Base-by-base conservation (phyloP, 1,284 basidiomycete species). In the Leccinum subrobustum region DNA sequence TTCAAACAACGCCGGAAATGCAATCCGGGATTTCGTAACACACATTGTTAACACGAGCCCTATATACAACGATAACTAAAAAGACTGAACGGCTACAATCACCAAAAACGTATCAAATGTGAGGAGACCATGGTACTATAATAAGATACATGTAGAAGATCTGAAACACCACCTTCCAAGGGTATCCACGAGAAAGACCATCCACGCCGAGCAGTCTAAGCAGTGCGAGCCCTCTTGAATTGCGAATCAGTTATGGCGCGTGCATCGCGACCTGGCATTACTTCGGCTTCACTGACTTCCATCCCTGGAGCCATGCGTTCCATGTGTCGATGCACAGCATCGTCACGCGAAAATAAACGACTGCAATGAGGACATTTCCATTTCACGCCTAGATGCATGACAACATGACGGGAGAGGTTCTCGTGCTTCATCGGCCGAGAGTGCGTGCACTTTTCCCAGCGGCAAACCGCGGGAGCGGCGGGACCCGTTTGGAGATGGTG, bases 361-460 rank as follows among this genome's bases (percentile, higher is more conserved):
- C 55, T 57, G 25, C 70, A 72, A 60, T 70, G 69, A n/a, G 64
- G 64, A 25, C 70, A 72, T 56, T 50, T 60, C 72, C 71, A 75
- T 58, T 72, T 75, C 52, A 72, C 68, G 5, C 70, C 68, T 4
- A 72, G 55, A 59, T 72, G 70, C 62, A 60, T 70, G 53, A 74
- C 63, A 16, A 72, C 51, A 54, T 72, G 70, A 14, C 73, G 70
- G 2, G 73, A 64, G 3, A 72, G 72, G n/a, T 75, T 75, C 58
- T 75, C 70, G 59, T 73, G 73, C 56, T 70, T 75, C 69, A 72
- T 73, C 60, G 57, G 47, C 58, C 62, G 57, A 8, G 61, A 25
- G 56, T 68, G 68, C 9, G 64, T 63, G 52, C 73, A 72, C 52
- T 50, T 54, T 4, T 63, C 62, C 73, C 73, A 75, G 4, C 31